phyloP scores from a whole-genome alignment of 2,329 filamentous ascomycete genomes.

The Aspergillus jensenii region DNA sequence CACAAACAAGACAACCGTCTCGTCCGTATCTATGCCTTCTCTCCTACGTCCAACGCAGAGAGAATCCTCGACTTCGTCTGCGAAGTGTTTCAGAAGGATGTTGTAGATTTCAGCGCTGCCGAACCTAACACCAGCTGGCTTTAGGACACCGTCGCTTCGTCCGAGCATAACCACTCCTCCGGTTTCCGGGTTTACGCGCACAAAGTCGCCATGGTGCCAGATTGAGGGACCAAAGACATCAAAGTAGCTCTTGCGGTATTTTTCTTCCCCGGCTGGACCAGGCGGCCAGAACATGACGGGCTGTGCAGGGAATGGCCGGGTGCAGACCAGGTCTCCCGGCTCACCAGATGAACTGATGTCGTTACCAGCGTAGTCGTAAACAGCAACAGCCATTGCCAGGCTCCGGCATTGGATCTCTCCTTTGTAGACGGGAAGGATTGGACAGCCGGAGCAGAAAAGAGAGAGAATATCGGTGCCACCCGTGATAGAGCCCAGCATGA shows the following conservation, averaged over 20 bases:
- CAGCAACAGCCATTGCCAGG: constrained; percentile 72
- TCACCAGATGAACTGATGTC: constrained; percentile 63
- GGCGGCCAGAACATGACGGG: constrained; percentile 80
- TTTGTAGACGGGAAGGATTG: constrained; percentile 67
- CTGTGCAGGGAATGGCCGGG: constrained; percentile 82
- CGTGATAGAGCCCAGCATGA: constrained; percentile 91
- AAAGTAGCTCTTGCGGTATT: constrained; percentile 85
- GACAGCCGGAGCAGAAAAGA: constrained; percentile 83
- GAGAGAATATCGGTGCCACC: constrained; percentile 97
- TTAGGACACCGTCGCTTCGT: constrained; percentile 86
- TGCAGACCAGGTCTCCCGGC: constrained; percentile 86
- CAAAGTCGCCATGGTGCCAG: constrained; percentile 96
- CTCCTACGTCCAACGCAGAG: constrained; percentile 79
- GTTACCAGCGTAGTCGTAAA: constrained; percentile 57
- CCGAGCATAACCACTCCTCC: constrained; percentile 88
- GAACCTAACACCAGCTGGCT: constrained; percentile 88
- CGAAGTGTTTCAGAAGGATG: constrained; percentile 81
- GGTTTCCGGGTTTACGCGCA: constrained; percentile 68
- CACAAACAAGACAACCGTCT: constrained; percentile 85
- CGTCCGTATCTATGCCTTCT: constrained; percentile 70
- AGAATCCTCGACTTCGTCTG: constrained; percentile 75
- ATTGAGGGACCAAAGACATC: constrained; percentile 67
- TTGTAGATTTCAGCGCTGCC: constrained; percentile 97
- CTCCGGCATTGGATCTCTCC: constrained; percentile 78
- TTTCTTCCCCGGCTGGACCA: constrained; percentile 66